Base-by-base conservation (phyloP, 129 eudicot species). In the Lactuca sativa region DNA sequence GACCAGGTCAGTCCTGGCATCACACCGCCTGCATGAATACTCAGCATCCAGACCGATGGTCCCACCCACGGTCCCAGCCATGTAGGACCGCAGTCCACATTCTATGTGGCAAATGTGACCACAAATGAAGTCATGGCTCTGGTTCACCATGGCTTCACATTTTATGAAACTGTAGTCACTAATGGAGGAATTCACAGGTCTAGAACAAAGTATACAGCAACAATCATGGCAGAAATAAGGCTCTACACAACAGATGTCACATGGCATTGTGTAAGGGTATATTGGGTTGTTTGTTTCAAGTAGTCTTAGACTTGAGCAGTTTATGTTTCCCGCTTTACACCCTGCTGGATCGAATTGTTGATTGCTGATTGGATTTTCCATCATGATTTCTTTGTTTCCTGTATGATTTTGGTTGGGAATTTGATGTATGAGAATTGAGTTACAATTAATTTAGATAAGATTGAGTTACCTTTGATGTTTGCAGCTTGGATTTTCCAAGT, bases 1-100 rank as follows among this genome's bases (percentile, higher is more conserved):
- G 63, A 86, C 76, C 71, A 93, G 78, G 73, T 93, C 97, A 4
- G 97, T 85, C 67, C 81, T 85, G 9, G 92, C 65, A 76, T 89
- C 98, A 82, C 98, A 93, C 13, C 95, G 84, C 4, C 95, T 82
- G 67, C 98, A 93, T 61, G 83, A 89, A 67, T 92, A 92, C 77
- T 92, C 96, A 7, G 89, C 91, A 79, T 92, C 95, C 69, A 92
- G 67, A 58, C 83, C 77, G 47, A 93, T 81, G 65, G 81, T 80
- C 25, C 95, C 97, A 77, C 90, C 88, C n/a, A 89, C 88, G 10
- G 95, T 87, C 44, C 98, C 98, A 73, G 97, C 97, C 97, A 93
- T 71, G 83, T 85, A 83, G 51, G 92, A 85, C 16, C 92, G 83
- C 16, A 93, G 78, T 16, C 86, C 86, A 77, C 98, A 93, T 48